Base-by-base conservation (phyloP, 2,329 filamentous ascomycete species). In the Claviceps cyperi region DNA sequence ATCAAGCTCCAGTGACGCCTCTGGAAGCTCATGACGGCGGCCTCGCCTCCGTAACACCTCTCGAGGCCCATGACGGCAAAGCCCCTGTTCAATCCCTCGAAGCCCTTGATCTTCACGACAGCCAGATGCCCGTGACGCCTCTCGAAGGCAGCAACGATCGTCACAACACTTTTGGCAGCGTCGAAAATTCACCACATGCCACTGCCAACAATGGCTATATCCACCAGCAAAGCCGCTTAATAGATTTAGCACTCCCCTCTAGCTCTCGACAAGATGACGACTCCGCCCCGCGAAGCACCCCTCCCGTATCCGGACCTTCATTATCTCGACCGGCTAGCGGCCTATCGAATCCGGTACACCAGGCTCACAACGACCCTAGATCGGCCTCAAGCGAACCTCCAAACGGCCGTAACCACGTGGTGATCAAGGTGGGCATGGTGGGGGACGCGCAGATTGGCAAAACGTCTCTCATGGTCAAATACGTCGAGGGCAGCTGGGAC, bases 381-480 rank as follows among this genome's bases (percentile, higher is more conserved):
- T 72, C 54, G 60, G 66, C 57, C 61, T 66, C 57, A 8, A 58
- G 57, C 52, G 65, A 67, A 44, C 56, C 65, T 14, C 50, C 62
- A 51, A 75, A 75, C 56, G 74, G 75, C 45, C 73, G 80, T 53
- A 82, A 81, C 64, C 80, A 82, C 60, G 92, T 98, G 38, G 92
- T 98, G 51, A 97, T 98, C 75, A 98, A 98, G 70, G 92, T 98
- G 48, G 92, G 92, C 62, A 98, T 98, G 92, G 92, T 98, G 44
- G 92, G 92, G 45, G 92, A 98, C 70, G 92, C 92, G 51, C 92
- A 98, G 69, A 98, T 98, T 59, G 92, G 92, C 63, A 98, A 98
- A 78, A 98, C 92, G 17, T 96, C 90, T 56, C 71, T 98, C 64
- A 98, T 98, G 92, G 92, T 98, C 63, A 98, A 98, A 68, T 98